Conservation (phyloP, 331 rosid species). For the Ulmus americana region DNA sequence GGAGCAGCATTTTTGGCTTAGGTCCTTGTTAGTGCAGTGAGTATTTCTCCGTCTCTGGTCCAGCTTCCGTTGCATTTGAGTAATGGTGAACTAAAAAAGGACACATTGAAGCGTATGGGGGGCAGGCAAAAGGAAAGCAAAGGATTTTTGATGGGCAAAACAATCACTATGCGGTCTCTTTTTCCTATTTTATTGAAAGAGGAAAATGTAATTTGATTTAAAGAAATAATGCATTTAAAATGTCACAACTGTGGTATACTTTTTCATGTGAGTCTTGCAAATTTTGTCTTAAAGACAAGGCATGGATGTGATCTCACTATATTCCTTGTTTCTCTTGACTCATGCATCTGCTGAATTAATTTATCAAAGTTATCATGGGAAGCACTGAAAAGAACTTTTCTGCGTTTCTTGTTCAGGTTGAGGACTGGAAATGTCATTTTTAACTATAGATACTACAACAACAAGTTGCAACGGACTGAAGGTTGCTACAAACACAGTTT, state of each 20-base stretch:
- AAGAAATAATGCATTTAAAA: not conserved
- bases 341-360: not conserved
- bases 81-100: too few species aligned
- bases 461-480: slow-evolving; percentile 80
- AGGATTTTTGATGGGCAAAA: too few species aligned
- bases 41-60: too few species aligned
- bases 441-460: slow-evolving; percentile 78
- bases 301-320: not conserved
- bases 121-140: too few species aligned
- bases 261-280: not conserved
- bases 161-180: too few species aligned
- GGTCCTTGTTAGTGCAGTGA: too few species aligned
- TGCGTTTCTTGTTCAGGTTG: slow-evolving; percentile 50
- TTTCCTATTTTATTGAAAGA: too few species aligned
- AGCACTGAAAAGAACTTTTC: slow-evolving; percentile 11
- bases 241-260: not conserved
- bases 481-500: slow-evolving; percentile 35
- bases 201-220: not conserved
- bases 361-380: not conserved
- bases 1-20: too few species aligned
- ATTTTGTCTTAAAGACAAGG: not conserved
- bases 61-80: too few species aligned
- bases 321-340: not conserved
- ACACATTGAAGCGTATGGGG: too few species aligned
- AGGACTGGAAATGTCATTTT: slow-evolving; percentile 83